Evolutionary conservation across 176 grass and related monocot genomes (phyloP).

Genomic region (Cocos nucifera): DNA sequence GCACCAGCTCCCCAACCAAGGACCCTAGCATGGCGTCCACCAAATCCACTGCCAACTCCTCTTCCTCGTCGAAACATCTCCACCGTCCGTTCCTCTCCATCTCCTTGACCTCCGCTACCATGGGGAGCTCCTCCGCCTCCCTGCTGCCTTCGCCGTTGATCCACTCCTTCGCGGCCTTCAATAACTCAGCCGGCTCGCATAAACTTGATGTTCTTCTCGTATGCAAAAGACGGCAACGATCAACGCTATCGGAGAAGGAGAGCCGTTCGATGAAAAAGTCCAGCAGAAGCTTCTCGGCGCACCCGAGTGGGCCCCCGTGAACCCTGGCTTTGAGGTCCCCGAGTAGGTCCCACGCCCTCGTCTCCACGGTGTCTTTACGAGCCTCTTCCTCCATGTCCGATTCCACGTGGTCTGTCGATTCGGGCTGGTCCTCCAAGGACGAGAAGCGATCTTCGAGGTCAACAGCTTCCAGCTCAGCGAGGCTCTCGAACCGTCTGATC

Average conservation of each 20-base stretch:
- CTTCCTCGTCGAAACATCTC: conserved; percentile 29
- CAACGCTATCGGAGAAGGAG: neutral
- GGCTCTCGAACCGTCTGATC: conserved; percentile 41
- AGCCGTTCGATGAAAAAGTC: conserved; percentile 63
- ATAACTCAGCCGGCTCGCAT: neutral
- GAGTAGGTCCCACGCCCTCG: conserved; percentile 22
- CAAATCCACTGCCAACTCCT: conserved; percentile 24
- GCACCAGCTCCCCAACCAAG: conserved; percentile 32
- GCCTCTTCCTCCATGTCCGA: too few relatives aligned
- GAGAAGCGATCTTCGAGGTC: conserved; percentile 35
- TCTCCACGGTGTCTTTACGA: too few relatives aligned
- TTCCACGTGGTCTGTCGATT: neutral
- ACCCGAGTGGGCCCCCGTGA: neutral
- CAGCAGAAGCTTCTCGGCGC: conserved; percentile 43
- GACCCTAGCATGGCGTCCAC: conserved; percentile 19
- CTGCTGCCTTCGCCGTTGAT: conserved; percentile 15
- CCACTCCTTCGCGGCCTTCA: conserved; percentile 35
- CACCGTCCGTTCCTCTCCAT: conserved; percentile 44
- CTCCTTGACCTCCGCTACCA: conserved; percentile 21
- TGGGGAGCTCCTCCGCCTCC: conserved; percentile 25
- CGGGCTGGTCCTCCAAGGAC: conserved; percentile 6
- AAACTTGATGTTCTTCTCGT: too few relatives aligned
- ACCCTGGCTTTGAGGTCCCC: conserved; percentile 19
- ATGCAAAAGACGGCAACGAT: too few relatives aligned
- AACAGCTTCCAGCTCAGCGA: conserved; percentile 19